phyloP scores from a whole-genome alignment of 2,329 filamentous ascomycete genomes.

The Teratosphaeria epicoccoides region DNA sequence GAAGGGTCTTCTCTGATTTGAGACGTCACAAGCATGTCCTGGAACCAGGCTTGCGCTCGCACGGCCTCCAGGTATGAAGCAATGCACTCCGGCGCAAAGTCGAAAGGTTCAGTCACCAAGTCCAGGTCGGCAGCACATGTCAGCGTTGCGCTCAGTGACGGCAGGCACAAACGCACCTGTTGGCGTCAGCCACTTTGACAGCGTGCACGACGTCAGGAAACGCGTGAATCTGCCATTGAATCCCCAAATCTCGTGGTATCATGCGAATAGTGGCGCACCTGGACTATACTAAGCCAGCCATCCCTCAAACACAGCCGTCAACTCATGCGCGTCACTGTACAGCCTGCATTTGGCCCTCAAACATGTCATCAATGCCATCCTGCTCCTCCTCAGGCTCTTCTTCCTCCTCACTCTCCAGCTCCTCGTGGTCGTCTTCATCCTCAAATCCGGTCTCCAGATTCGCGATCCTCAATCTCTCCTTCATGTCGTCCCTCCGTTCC shows the following conservation, averaged over 20 bases:
- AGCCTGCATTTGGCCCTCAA: slow-evolving; percentile 21
- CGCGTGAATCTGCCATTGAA: background rate
- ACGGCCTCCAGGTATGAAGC: too few relatives aligned
- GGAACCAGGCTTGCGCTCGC: too few relatives aligned
- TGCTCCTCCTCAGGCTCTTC: slow-evolving; percentile 51
- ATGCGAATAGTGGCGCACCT: background rate
- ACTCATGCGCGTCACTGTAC: slow-evolving; percentile 3
- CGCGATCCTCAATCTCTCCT: slow-evolving; percentile 58
- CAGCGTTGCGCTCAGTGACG: background rate
- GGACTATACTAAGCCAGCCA: background rate
- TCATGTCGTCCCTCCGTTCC: slow-evolving; percentile 68
- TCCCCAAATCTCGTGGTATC: background rate
- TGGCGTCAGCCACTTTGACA: background rate
- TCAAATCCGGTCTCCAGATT: slow-evolving; percentile 70
- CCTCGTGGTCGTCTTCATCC: slow-evolving; percentile 51
- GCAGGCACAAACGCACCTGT: background rate
- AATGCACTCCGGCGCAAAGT: background rate
- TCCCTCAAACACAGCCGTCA: background rate
- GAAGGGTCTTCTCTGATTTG: background rate
- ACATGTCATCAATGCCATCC: slow-evolving; percentile 40
- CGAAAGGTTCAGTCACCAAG: background rate
- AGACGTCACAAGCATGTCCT: too few relatives aligned
- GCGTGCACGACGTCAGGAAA: background rate
- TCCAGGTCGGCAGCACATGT: background rate
- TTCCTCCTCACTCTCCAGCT: slow-evolving; percentile 48